Evolutionary conservation across 345 rosid genomes (phyloP).

Genomic region (Hypericum androsaemum): DNA sequence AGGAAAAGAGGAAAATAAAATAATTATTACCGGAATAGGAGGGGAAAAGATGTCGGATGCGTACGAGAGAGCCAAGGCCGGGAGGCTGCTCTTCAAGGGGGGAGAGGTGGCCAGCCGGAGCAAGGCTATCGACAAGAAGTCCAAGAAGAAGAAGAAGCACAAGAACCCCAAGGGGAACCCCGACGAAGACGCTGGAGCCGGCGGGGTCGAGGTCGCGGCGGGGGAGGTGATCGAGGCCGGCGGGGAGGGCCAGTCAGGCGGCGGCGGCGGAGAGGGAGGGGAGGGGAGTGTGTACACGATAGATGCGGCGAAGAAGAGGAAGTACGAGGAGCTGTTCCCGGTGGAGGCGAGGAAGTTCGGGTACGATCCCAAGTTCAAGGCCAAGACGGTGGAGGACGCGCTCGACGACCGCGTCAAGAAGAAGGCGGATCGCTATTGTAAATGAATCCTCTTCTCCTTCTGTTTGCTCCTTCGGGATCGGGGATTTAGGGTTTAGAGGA

Average conservation of each 20-base stretch:
- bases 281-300: conserved; percentile 46
- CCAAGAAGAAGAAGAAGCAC: conserved; percentile 47
- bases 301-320: conserved; percentile 75
- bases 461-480: not conserved
- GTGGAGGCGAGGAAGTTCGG: conserved; percentile 79
- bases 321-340: conserved; percentile 80
- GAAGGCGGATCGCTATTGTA: conserved; percentile 94
- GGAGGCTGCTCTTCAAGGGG: conserved; percentile 68
- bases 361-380: conserved; percentile 46
- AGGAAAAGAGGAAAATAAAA: too few relatives aligned
- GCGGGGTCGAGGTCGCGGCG: conserved; percentile 15
- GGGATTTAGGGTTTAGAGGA: not conserved
- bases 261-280: conserved; percentile 6
- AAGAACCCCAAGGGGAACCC: conserved; percentile 11
- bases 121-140: conserved; percentile 60
- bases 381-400: conserved; percentile 54
- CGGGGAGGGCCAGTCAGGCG: not conserved
- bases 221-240: conserved; percentile 4
- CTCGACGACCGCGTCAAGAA: conserved; percentile 95
- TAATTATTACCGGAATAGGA: not conserved
- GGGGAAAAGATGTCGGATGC: conserved; percentile 47
- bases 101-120: conserved; percentile 53
- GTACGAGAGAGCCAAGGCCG: conserved; percentile 60
- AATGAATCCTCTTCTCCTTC: conserved; percentile 26
- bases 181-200: conserved; percentile 11